Conservation (phyloP, 441 rosid genomes). For the Kokia cookei region DNA sequence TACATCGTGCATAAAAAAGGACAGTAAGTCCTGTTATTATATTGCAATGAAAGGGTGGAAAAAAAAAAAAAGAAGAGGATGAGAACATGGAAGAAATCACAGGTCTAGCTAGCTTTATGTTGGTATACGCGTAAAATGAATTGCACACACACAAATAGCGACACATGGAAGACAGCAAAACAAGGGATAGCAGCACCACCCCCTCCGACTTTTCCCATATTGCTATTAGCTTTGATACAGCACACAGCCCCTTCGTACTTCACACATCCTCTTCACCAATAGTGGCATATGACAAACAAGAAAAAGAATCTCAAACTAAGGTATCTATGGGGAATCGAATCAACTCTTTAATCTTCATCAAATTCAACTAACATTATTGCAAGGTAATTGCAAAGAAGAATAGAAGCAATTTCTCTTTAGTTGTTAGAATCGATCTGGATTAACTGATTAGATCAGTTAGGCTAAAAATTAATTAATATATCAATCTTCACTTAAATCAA, state of each 20-base stretch:
- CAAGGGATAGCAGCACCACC: background rate
- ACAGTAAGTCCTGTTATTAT: too few relatives aligned
- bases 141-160: background rate
- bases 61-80: too few relatives aligned
- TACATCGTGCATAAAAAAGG: too few relatives aligned
- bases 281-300: background rate
- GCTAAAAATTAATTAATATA: too few relatives aligned
- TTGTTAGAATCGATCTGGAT: too few relatives aligned
- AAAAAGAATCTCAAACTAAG: background rate
- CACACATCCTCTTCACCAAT: background rate
- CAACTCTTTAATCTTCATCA: background rate
- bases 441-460: too few relatives aligned
- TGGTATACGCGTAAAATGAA: background rate
- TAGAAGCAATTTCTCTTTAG: background rate
- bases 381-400: background rate
- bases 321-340: background rate
- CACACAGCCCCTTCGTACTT: background rate
- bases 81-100: background rate
- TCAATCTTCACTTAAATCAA: too few relatives aligned
- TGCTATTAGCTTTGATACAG: background rate
- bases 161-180: background rate
- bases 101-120: background rate
- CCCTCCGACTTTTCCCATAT: too few relatives aligned
- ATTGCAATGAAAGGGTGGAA: too few relatives aligned
- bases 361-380: background rate